Conservation (phyloP, 257 asterid species). For the Fraxinus americana region DNA sequence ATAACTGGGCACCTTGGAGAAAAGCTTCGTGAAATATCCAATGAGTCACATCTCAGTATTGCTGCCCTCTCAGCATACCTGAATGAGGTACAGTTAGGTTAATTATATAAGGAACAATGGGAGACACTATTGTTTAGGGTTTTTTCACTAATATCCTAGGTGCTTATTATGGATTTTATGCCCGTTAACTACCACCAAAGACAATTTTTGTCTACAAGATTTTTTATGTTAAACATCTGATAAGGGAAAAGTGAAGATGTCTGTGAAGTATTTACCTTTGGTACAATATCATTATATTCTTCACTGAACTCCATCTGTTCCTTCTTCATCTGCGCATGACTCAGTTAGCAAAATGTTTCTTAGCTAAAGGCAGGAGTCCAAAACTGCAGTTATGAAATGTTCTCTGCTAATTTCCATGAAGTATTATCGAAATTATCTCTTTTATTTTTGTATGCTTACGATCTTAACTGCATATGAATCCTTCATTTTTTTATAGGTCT, state of each 20-base stretch:
- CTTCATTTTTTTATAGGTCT: slow-evolving; percentile 52
- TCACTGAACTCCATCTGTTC: neutral
- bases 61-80: slow-evolving; percentile 85
- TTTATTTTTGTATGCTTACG: slow-evolving; percentile 6
- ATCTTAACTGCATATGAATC: slow-evolving; percentile 11
- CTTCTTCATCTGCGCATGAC: neutral
- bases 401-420: neutral
- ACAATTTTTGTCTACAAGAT: neutral
- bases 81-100: slow-evolving; percentile 61
- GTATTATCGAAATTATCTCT: slow-evolving; percentile 17
- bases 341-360: neutral
- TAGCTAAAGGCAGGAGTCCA: neutral
- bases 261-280: neutral
- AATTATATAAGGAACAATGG: neutral
- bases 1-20: slow-evolving; percentile 77
- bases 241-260: neutral
- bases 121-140: neutral
- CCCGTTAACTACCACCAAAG: neutral
- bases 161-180: neutral
- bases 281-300: neutral
- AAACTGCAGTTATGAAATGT: neutral
- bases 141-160: neutral
- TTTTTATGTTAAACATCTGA: neutral
- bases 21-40: slow-evolving; percentile 71
- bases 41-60: slow-evolving; percentile 61